These are phyloP conservation scores for Adenanthera pavonina DNA, from an alignment of 306 rosid species.

Conservation along the genomic window DNA sequence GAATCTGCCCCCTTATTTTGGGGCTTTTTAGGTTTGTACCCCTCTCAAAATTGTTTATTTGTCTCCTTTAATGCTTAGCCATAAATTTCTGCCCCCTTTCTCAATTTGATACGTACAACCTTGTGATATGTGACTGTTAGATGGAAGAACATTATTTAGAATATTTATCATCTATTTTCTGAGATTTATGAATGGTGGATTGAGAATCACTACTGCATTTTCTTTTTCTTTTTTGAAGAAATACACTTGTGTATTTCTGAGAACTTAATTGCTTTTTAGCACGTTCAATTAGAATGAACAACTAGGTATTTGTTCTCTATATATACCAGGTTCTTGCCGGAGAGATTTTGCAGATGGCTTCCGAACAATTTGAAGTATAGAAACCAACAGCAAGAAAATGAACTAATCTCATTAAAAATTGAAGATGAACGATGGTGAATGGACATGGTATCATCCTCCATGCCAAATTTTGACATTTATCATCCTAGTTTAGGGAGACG, in stretches of 20 bases:
- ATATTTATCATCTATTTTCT: neutral
- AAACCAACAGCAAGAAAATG: conserved; percentile 81
- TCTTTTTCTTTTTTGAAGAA: neutral
- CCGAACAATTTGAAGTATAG: conserved; percentile 70
- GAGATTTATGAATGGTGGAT: neutral
- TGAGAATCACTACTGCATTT: conserved; percentile 8
- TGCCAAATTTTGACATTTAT: conserved; percentile 23
- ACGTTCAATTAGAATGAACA: conserved; percentile 15
- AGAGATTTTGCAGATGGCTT: conserved; percentile 73
- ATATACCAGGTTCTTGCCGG: conserved; percentile 78
- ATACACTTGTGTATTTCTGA: neutral
- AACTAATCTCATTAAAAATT: conserved; percentile 59
- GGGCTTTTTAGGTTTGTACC: no score
- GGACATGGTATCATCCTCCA: conserved; percentile 35
- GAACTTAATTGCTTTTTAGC: conserved; percentile 9
- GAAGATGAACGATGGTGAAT: conserved; percentile 60
- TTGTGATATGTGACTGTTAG: neutral
- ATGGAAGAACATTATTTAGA: conserved; percentile 3
- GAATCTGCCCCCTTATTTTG: no score
- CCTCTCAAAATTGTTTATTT: no score
- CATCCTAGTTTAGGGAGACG: conserved; percentile 30
- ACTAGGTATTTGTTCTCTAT: conserved; percentile 19
- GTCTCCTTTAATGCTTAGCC: no score
- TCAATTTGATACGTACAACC: neutral
- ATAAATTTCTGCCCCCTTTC: no score